Percentiles rank a stretch among this genome's conserved stretches.
Conservation (phyloP, 129 eudicot genomes). For the carrot (Daucus carota) region DH1_v3.0 NC_030382.2:12309501-12310000, state of each 20-base stretch:
- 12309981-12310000: slow-evolving; percentile 26
- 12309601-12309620: slow-evolving; percentile 9
- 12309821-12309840: background rate
- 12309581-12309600: slow-evolving; percentile 9
- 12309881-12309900: background rate
- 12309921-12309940: background rate
- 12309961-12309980: slow-evolving; percentile 29
- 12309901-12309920: background rate
- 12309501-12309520: slow-evolving; percentile 17
- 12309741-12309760: slow-evolving; percentile 72
- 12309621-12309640: slow-evolving; percentile 38
- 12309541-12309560: slow-evolving; percentile 23
- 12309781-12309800: slow-evolving; percentile 71
- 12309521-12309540: slow-evolving; percentile 21
- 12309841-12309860: slow-evolving; percentile 5
- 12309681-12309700: slow-evolving; percentile 59
- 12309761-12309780: slow-evolving; percentile 85
- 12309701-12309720: slow-evolving; percentile 37
- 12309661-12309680: slow-evolving; percentile 50
- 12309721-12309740: slow-evolving; percentile 21
- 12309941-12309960: background rate
- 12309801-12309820: background rate
- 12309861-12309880: background rate
- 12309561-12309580: slow-evolving; percentile 29
- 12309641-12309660: slow-evolving; percentile 39